A percentile compares a stretch with the other conserved stretches of the same genome.
Evolutionary conservation across 2,329 filamentous ascomycete species (phyloP).

Genomic region (Ophiostoma himal-ulmi): DNA sequence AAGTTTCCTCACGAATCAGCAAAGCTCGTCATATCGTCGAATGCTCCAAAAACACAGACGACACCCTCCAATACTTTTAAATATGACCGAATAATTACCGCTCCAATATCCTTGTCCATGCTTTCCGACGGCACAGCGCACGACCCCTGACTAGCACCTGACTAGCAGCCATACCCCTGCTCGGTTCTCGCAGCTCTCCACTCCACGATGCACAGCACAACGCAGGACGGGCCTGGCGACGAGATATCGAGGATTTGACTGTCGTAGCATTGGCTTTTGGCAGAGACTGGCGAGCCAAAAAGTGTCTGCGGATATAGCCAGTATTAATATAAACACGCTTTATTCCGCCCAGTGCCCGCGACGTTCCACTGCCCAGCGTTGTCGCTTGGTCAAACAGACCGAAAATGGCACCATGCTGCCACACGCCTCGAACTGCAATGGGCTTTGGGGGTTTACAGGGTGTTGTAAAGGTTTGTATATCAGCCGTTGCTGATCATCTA

Average conservation of each 20-base stretch:
- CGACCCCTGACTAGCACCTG: background rate
- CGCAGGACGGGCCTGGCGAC: background rate
- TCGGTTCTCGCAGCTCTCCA: background rate
- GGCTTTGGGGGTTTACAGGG: too few species aligned
- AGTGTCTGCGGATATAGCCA: background rate
- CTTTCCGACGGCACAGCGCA: background rate
- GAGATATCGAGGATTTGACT: background rate
- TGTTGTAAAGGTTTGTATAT: background rate
- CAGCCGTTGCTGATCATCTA: background rate
- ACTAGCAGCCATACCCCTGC: background rate
- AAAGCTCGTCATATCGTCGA: background rate
- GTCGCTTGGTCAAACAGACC: conserved; percentile 74
- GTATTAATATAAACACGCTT: too few species aligned
- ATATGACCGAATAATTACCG: background rate
- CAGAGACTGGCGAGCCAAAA: background rate
- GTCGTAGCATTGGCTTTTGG: background rate
- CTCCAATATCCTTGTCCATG: background rate
- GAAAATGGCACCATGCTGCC: background rate
- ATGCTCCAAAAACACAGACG: background rate
- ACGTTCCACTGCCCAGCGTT: background rate
- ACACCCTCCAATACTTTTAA: too few species aligned
- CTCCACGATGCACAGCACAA: background rate
- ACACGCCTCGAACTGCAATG: too few species aligned
- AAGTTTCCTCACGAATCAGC: background rate
- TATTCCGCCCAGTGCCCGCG: background rate